Percentiles rank a stretch among this genome's conserved stretches.
Conservation (phyloP, 2,329 filamentous ascomycete genomes). For the Stagonosporopsis vannaccii region DNA sequence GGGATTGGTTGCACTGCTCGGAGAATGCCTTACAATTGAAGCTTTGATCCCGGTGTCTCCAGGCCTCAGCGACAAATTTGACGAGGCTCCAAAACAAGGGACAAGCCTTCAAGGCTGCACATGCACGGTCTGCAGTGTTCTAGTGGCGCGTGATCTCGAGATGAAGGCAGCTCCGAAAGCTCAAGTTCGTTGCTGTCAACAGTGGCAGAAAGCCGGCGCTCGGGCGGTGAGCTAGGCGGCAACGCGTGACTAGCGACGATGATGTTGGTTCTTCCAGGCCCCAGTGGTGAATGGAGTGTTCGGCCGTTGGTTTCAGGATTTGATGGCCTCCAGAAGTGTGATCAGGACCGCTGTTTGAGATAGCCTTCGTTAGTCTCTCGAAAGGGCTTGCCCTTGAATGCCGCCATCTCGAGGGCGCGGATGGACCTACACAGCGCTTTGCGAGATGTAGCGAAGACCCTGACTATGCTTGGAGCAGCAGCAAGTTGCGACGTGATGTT, state of each 20-base stretch:
- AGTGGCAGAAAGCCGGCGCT: constrained; percentile 9
- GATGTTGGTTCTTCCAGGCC: constrained; percentile 10
- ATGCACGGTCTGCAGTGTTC: not conserved
- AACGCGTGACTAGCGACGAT: constrained; percentile 17
- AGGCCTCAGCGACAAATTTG: not conserved
- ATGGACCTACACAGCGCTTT: constrained; percentile 41
- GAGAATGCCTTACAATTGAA: not conserved
- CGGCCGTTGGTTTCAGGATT: constrained; percentile 11
- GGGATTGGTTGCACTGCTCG: too few species aligned
- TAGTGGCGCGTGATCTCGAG: not conserved
- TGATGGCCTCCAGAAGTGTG: constrained; percentile 21
- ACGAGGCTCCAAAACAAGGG: not conserved
- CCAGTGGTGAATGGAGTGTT: not conserved
- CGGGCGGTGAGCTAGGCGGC: constrained; percentile 28
- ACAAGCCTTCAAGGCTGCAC: not conserved
- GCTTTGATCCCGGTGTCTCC: not conserved
- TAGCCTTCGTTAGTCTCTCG: constrained; percentile 40
- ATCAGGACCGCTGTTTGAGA: constrained; percentile 30
- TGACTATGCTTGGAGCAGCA: constrained; percentile 15
- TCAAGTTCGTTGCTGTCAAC: constrained; percentile 14
- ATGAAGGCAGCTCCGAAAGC: constrained; percentile 1
- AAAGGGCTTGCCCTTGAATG: constrained; percentile 39
- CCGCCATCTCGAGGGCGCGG: constrained; percentile 41
- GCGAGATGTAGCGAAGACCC: constrained; percentile 28
- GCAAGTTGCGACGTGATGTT: constrained; percentile 8